Evolutionary conservation across 2,329 filamentous ascomycete species (phyloP), one percentile per base, ranked within the genome.

Genomic region (Knufia fluminis): DNA sequence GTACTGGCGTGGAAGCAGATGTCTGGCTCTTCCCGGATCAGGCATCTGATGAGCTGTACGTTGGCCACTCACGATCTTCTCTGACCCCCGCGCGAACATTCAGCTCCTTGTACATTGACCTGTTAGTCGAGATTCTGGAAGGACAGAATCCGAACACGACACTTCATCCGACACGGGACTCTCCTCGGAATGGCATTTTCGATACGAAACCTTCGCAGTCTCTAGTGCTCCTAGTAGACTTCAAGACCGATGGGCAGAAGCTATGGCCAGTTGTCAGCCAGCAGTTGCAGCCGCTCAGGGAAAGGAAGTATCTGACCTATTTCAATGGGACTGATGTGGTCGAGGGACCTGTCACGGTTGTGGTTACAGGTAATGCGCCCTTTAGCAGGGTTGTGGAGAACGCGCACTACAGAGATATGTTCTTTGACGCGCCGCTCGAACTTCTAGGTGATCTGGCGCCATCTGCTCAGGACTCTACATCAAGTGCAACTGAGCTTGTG

Each of bases 1-100:
- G 75, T 58, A 69, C 72, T 9, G 67, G 76, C 26, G 72, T 78
- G 14, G 76, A 79, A 64, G 76, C 75, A 1, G 76, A 79, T 52
- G 70, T 79, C 19, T 78, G 75, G 74, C 67, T 74, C 4, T 32
- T 49, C 19, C 19, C 22, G 16, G 48, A 48, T 20, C 19, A 42
- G 10, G 71, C 73, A 49, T 63, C 68, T 31, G 59, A 72, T 1
- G 72, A 77, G 16, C 67, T 79, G 16, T 75, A 70, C 51, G 74
- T 79, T 41, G 76, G 76, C n/a, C 76, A 79, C 59, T 72, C 64
- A 20, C 67, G 64, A 1, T 66, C 68, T 2, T 64, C 71, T 2
- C 63, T 79, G 3, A 71, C 68, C 0, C 60, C 60, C 6, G 64
- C 68, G 40, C 66, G 69, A 6, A 78, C 75, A 1, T 67, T 79